Evolutionary conservation across 1,284 basidiomycete species (phyloP), one percentile per base, ranked within the genome.

Genomic region (Puccinia triticina): DNA sequence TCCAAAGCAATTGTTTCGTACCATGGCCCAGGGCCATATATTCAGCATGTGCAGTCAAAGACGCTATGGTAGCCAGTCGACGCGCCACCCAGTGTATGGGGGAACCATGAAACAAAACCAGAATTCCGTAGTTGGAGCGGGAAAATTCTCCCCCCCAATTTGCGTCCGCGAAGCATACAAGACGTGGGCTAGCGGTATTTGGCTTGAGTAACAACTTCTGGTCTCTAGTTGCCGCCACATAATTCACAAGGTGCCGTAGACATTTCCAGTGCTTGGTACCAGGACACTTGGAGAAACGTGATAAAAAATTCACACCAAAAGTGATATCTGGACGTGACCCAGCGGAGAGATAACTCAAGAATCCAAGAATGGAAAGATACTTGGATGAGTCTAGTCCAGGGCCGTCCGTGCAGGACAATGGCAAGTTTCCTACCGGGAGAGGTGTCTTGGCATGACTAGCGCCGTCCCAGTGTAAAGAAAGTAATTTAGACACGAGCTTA

Each of bases 261-360:
- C 12, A 16, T 32, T 74, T 50, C 72, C 72, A 74, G 37, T 74
- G 72, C 10, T 55, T 26, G 11, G 14, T 32, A 18, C 2, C 10
- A 23, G 72, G 72, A 16, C 26, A 4, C 32, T 50, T 53, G 7
- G 72, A n/a, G 50, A 53, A 40, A 32, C 72, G 2, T 1, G 72
- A 40, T 23, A 74, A 29, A 12, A 74, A 55, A 40, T 74, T 74
- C 12, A 74, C 46, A 18, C 43, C 12, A 74, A 74, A 74, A 12
- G 43, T 32, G 2, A 74, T 23, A 43, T 43, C 40, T 4, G 40
- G 40, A 12, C 40, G 40, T 12, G 40, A 43, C 40, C 40, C 40
- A 12, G 32, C 50, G 46, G n/a, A 23, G 46, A 29, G 43, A 14
- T 74, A 74, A 26, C 46, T 53, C 8, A 74, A 21, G 53, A 23